Base-by-base conservation (phyloP, 306 rosid species). In the Arachis hypogaea region DNA sequence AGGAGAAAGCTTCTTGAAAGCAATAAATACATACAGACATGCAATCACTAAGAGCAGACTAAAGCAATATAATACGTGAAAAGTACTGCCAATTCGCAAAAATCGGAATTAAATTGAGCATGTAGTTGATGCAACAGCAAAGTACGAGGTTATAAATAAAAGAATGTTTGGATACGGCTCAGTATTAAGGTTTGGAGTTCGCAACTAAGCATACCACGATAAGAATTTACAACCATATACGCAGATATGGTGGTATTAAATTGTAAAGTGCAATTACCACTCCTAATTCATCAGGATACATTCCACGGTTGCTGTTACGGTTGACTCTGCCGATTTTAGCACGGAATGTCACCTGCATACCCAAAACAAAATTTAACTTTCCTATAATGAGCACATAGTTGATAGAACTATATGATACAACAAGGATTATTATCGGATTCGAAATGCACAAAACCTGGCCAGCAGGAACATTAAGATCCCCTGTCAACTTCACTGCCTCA, bases 271-370 rank as follows among this genome's bases (percentile, higher is more conserved):
- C 9, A 69, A 77, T 85, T 95, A 95, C 99, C 98, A 95, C 99
- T 90, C 98, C 99, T 76, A 95, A 87, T 82, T 95, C 99, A 61
- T 95, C 98, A n/a, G 98, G 98, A 85, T 88, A 95, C 92, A 95
- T 75, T 78, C 93, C 97, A 36, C 85, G 92, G 82, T 80, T 92
- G 82, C 87, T 28, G 18, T 41, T 68, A 52, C 91, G 91, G 36
- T 75, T 95, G 78, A 84, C 96, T 73, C 70, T 84, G 73, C 98
- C 96, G 72, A 95, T 95, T 92, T 88, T 95, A 78, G 98, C 99
- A 72, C 98, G 97, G 80, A 95, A 95, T 41, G 97, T 92, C 77
- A 92, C 97, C 99, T 95, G 66, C 18, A 70, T 64, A 66, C 18
- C 55, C 40, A 82, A 49, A 68, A 68, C 71, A 58, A 38, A 36